Evolutionary conservation across 164 flowering plant genomes (phyloP).

Genomic region (Cinnamomum chago): DNA sequence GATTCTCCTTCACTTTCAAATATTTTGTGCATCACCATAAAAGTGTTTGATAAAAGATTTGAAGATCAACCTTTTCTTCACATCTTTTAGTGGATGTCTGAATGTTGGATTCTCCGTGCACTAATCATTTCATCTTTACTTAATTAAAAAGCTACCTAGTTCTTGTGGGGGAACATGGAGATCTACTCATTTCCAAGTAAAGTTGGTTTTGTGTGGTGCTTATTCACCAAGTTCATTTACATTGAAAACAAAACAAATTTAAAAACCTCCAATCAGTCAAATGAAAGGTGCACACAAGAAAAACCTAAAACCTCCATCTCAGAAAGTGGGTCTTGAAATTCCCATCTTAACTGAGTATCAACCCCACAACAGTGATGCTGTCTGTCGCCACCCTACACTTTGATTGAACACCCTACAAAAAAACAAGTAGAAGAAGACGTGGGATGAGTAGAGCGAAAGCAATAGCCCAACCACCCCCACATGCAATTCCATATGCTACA

Average conservation of each 20-base stretch:
- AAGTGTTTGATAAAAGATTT: too few relatives aligned
- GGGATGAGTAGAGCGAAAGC: background rate
- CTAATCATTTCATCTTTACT: too few relatives aligned
- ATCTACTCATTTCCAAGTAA: background rate
- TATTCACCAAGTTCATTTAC: background rate
- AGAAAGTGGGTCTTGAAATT: constrained; percentile 20
- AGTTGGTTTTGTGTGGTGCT: background rate
- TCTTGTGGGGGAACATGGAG: background rate
- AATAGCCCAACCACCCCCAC: background rate
- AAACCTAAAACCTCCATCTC: constrained; percentile 12
- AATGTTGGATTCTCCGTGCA: too few relatives aligned
- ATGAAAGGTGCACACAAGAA: constrained; percentile 4
- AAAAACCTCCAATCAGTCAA: background rate
- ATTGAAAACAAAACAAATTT: too few relatives aligned
- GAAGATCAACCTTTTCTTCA: background rate
- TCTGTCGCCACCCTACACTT: constrained; percentile 4
- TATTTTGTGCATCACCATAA: too few relatives aligned
- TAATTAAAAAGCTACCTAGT: background rate
- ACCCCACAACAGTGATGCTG: constrained; percentile 17
- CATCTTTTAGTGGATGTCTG: too few relatives aligned
- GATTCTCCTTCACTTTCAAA: too few relatives aligned
- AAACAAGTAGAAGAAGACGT: too few relatives aligned
- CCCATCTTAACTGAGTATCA: constrained; percentile 4
- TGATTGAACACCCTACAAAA: background rate
- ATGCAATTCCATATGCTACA: background rate